These are phyloP conservation scores for Abortiporus biennis DNA, from an alignment of 1,284 basidiomycete species.

Conservation along the genomic window DNA sequence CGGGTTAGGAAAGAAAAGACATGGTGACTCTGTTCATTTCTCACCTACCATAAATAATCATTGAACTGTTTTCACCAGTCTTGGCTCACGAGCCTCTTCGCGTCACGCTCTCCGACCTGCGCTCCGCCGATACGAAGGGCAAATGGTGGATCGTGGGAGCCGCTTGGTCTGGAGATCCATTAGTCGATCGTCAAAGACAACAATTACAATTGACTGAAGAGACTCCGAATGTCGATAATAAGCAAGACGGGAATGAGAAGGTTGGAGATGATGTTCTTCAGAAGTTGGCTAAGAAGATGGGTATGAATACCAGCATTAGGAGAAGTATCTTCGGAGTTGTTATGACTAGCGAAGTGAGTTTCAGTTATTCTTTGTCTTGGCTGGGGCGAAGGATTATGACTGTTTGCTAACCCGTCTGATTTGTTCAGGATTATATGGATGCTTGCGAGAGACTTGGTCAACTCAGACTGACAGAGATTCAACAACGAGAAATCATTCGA, in stretches of 20 bases:
- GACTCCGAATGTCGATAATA: neutral
- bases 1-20: conserved; percentile 69
- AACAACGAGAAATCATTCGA: conserved; percentile 91
- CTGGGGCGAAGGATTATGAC: neutral
- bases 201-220: conserved; percentile 15
- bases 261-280: conserved; percentile 50
- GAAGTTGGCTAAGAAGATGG: conserved; percentile 85
- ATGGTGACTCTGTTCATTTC: conserved; percentile 31
- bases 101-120: conserved; percentile 81
- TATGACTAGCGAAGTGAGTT: conserved; percentile 85
- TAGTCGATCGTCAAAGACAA: conserved; percentile 58
- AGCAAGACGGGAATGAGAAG: no score
- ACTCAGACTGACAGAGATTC: conserved; percentile 81
- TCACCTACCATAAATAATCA: neutral
- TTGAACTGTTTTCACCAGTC: conserved; percentile 38
- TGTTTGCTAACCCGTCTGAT: neutral
- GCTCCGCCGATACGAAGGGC: conserved; percentile 79
- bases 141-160: conserved; percentile 99
- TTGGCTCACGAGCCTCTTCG: conserved; percentile 80
- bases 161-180: conserved; percentile 91
- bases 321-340: conserved; percentile 88
- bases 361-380: neutral
- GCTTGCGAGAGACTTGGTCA: conserved; percentile 84
- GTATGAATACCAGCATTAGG: conserved; percentile 98
- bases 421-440: conserved; percentile 83